Evolutionary conservation across 495 filamentous ascomycete species (phyloP).

Genomic region (Podospora australis): DNA sequence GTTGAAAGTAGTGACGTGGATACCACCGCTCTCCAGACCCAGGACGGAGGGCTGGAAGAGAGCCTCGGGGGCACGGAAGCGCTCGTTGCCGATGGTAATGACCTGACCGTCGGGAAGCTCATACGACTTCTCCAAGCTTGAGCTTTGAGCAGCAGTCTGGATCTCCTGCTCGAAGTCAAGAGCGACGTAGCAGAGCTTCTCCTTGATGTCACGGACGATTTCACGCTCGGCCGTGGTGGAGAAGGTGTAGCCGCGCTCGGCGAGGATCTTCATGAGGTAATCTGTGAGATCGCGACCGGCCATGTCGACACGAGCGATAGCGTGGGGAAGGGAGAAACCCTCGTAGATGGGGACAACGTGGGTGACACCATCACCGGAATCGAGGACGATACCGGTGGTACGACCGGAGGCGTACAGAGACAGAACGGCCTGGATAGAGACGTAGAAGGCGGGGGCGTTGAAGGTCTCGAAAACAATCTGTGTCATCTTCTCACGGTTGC

Average conservation of each 20-base stretch:
- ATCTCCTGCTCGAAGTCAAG: slow-evolving; percentile 99
- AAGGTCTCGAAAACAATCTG: slow-evolving; percentile 99
- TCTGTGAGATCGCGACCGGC: slow-evolving; percentile 99
- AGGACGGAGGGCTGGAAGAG: slow-evolving; percentile 98
- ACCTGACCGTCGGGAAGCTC: slow-evolving; percentile 99
- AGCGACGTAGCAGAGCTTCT: slow-evolving; percentile 99
- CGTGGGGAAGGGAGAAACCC: slow-evolving; percentile 98
- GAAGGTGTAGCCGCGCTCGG: slow-evolving; percentile 98
- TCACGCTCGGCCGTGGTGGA: slow-evolving; percentile 99
- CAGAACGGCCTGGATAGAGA: slow-evolving; percentile 98
- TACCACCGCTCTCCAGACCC: slow-evolving; percentile 95
- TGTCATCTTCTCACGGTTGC: slow-evolving; percentile 99
- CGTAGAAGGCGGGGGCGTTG: slow-evolving; percentile 99
- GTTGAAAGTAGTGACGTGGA: slow-evolving; percentile 99
- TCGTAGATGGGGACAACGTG: slow-evolving; percentile 99
- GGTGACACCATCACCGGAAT: slow-evolving; percentile 99
- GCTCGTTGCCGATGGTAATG: slow-evolving; percentile 99
- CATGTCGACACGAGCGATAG: slow-evolving; percentile 99
- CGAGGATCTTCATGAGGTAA: slow-evolving; percentile 99
- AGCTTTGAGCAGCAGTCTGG: slow-evolving; percentile 95
- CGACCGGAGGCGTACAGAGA: slow-evolving; percentile 99
- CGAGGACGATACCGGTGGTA: slow-evolving; percentile 99
- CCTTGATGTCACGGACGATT: slow-evolving; percentile 99
- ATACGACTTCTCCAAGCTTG: slow-evolving; percentile 98
- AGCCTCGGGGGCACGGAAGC: slow-evolving; percentile 98